A percentile compares a stretch with the other conserved stretches of the same genome.
phyloP scores from a whole-genome alignment of 1,284 basidiomycete genomes.

The Malassezia caprae region DNA sequence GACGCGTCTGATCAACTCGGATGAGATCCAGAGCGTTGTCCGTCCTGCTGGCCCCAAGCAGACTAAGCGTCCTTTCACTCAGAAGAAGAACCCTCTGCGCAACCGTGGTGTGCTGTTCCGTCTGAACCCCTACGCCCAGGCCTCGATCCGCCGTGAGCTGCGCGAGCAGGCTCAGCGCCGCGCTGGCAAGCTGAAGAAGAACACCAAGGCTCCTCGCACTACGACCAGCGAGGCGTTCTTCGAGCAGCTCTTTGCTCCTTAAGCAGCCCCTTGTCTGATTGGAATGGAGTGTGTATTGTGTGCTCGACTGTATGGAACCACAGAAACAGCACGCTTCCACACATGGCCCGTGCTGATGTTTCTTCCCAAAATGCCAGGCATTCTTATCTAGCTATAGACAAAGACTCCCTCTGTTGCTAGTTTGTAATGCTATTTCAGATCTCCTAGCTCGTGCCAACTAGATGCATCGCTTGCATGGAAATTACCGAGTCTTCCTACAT shows the following conservation, averaged over 20 bases:
- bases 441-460: neutral
- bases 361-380: constrained; percentile 7
- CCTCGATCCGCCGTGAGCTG: constrained; percentile 41
- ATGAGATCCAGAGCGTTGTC: constrained; percentile 61
- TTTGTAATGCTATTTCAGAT: neutral
- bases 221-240: constrained; percentile 66
- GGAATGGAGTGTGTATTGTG: constrained; percentile 1
- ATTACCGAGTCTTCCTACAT: neutral
- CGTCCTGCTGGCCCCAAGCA: constrained; percentile 70
- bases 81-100: constrained; percentile 91
- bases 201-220: constrained; percentile 53
- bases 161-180: constrained; percentile 38
- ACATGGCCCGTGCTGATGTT: constrained; percentile 1
- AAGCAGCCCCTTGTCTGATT: neutral
- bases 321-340: neutral
- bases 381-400: constrained; percentile 9
- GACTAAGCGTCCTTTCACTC: constrained; percentile 89
- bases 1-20: constrained; percentile 85
- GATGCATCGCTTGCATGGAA: neutral
- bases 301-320: neutral
- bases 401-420: neutral
- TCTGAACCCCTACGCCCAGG: constrained; percentile 92
- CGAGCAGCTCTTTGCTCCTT: constrained; percentile 55
- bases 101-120: constrained; percentile 97
- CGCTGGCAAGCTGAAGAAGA: constrained; percentile 33